Evolutionary conservation across 257 asterid genomes (phyloP).

Genomic region (Solanum verrucosum): DNA sequence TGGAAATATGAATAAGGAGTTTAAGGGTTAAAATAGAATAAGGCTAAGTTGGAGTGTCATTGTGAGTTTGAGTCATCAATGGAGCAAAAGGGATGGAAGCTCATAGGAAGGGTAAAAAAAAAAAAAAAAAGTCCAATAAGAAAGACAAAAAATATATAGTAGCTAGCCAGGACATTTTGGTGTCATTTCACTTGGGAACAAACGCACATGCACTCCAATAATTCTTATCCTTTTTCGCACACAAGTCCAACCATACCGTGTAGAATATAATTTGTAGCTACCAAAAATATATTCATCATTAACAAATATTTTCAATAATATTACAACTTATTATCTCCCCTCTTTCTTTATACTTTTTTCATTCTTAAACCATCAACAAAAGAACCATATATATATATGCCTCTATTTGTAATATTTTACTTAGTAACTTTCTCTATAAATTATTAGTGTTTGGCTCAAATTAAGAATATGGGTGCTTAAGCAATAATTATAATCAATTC

Average conservation of each 20-base stretch:
- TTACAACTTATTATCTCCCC: background rate
- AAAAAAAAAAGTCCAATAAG: background rate
- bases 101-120: no score
- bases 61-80: no score
- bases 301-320: background rate
- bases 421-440: background rate
- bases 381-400: background rate
- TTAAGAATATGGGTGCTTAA: background rate
- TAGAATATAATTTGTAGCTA: background rate
- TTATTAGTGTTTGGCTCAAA: background rate
- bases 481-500: background rate
- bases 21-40: no score
- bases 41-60: no score
- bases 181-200: constrained; percentile 9
- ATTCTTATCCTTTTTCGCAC: background rate
- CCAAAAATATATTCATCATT: background rate
- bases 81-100: no score
- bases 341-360: background rate
- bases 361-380: background rate
- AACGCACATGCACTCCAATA: constrained; percentile 3
- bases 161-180: background rate
- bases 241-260: background rate
- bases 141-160: background rate
- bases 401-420: background rate
- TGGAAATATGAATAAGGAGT: background rate